Evolutionary conservation across 2,329 filamentous ascomycete genomes (phyloP), one percentile per base, ranked within the genome.

Genomic region (Paracamarosporium sp.): DNA sequence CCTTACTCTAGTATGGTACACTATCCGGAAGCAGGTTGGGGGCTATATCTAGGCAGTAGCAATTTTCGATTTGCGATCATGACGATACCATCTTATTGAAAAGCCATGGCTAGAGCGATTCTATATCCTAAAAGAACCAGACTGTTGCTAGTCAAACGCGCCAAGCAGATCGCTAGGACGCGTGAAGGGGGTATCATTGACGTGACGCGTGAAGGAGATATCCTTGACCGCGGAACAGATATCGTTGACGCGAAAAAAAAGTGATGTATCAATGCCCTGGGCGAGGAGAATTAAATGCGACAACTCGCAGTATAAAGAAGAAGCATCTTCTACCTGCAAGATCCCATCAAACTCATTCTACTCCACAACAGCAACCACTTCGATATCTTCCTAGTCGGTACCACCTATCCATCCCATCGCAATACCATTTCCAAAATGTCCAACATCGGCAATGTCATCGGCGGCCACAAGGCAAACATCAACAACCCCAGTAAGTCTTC

Each of bases 401-500:
- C 25, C 40, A 58, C 48, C 33, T 24, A 15, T 35, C 45, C 33
- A n/a, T 7, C 33, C 15, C 33, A 11, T 13, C 30, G 8, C 7
- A 2, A 31, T 20, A 22, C 17, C 38, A 35, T 3, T 54, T 54
- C 24, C 56, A 60, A 28, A n/a, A 84, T 83, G 81, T 72, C 81
- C 74, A 76, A 78, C 61, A 78, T 82, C 63, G 78, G 80, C 73
- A 82, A 85, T 61, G 67, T 85, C 61, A 80, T 82, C 62, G 83
- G 45, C 31, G 22, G 48, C 50, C 51, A 52, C 35, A 47, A 47
- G 41, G 31, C 43, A 3, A 47, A 40, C 15, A 11, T 46, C 22
- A 46, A 45, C 50, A 46, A 46, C 12, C 22, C 41, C n/a, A 44
- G 40, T 46, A 22, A 28, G 38, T 35, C 24, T 22, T 20, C 27